Evolutionary conservation across 2,329 filamentous ascomycete genomes (phyloP).

Genomic region (Ampelomyces quisqualis): DNA sequence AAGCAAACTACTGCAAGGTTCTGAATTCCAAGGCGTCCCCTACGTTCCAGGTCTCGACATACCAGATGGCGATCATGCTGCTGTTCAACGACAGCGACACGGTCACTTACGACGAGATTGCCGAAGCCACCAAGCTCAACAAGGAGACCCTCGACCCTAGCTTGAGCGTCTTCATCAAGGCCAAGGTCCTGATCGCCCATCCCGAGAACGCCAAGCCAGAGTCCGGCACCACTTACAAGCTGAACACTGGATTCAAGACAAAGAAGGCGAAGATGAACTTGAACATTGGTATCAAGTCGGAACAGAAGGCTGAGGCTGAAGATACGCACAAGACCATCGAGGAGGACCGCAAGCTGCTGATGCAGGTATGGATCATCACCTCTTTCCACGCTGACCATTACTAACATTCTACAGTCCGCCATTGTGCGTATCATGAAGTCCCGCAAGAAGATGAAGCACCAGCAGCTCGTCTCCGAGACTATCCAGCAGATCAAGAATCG

Average conservation of each 20-base stretch:
- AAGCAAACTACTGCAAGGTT: conserved; percentile 84
- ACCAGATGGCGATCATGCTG: conserved; percentile 94
- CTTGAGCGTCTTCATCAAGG: conserved; percentile 83
- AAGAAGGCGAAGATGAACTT: conserved; percentile 98
- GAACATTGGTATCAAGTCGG: conserved; percentile 90
- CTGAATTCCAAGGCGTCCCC: conserved; percentile 72
- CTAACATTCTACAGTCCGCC: conserved; percentile 68
- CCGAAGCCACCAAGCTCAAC: conserved; percentile 74
- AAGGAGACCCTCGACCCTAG: conserved; percentile 84
- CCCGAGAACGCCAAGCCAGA: conserved; percentile 74
- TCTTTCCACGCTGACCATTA: background rate
- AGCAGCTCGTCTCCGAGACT: conserved; percentile 88
- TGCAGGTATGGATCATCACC: conserved; percentile 70
- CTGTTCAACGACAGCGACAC: conserved; percentile 91
- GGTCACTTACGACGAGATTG: conserved; percentile 84
- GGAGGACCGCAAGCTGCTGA: conserved; percentile 92
- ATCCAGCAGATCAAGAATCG: conserved; percentile 92
- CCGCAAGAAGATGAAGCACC: conserved; percentile 97
- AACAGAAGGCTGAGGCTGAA: conserved; percentile 92
- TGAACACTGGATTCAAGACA: conserved; percentile 96
- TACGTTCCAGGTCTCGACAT: conserved; percentile 96
- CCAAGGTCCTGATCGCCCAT: conserved; percentile 77
- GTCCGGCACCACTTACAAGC: conserved; percentile 73
- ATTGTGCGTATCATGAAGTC: conserved; percentile 99
- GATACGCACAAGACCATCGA: conserved; percentile 99